phyloP scores from a whole-genome alignment of 164 flowering plant genomes.

The Umbilicus rupestris region DNA sequence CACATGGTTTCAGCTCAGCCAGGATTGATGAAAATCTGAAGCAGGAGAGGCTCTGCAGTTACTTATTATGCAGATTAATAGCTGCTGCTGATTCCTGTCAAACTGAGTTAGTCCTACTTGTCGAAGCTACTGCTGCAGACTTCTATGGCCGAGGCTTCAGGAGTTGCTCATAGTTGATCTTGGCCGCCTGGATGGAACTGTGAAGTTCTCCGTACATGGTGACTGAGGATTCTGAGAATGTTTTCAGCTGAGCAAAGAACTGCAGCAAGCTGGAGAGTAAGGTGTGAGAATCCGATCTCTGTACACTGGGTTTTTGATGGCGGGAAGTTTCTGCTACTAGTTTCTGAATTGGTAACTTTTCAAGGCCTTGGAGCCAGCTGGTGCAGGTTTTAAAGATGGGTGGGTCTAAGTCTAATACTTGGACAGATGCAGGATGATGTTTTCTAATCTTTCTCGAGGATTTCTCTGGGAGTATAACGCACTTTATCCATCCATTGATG shows the following conservation, averaged over 20 bases:
- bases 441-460: slow-evolving; percentile 35
- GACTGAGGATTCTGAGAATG: slow-evolving; percentile 46
- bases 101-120: too few relatives aligned
- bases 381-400: slow-evolving; percentile 62
- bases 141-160: neutral
- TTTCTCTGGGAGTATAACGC: slow-evolving; percentile 32
- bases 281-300: slow-evolving; percentile 36
- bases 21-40: too few relatives aligned
- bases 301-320: slow-evolving; percentile 35
- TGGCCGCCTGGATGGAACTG: slow-evolving; percentile 18
- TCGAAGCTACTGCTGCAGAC: too few relatives aligned
- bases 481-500: slow-evolving; percentile 75
- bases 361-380: slow-evolving; percentile 52
- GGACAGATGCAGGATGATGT: slow-evolving; percentile 19
- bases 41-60: too few relatives aligned
- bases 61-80: too few relatives aligned
- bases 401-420: slow-evolving; percentile 45
- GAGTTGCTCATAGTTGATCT: neutral
- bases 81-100: too few relatives aligned
- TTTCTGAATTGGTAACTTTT: slow-evolving; percentile 27
- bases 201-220: slow-evolving; percentile 46
- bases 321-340: too few relatives aligned
- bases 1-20: too few relatives aligned
- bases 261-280: slow-evolving; percentile 40
- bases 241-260: slow-evolving; percentile 44